Percentiles rank a stretch among this genome's conserved stretches.
phyloP scores from a whole-genome alignment of 1,139 yeast species.

The Lodderomyces pseudojiufengensis region DNA sequence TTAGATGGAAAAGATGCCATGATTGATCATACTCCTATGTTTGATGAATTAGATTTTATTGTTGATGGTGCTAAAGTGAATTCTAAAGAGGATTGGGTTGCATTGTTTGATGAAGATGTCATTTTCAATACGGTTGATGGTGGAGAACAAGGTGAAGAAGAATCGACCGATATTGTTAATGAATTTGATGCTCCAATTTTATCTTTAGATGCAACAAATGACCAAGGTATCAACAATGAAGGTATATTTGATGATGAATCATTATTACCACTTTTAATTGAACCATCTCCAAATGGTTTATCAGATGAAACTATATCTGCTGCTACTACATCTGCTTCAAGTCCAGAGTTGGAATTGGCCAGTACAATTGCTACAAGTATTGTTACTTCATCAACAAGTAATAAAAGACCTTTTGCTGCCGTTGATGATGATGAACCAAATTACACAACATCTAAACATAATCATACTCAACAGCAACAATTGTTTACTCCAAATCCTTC shows the following conservation, averaged over 20 bases:
- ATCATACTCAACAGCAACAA: conserved; percentile 17
- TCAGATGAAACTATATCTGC: conserved; percentile 15
- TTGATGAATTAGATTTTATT: conserved; percentile 50
- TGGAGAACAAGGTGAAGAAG: conserved; percentile 3
- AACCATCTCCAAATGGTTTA: conserved; percentile 11
- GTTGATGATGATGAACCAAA: conserved; percentile 28
- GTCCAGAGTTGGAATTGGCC: conserved; percentile 8
- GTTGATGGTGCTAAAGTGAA: conserved; percentile 45
- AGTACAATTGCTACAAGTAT: conserved; percentile 11
- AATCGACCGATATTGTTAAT: background rate
- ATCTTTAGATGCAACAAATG: conserved; percentile 7
- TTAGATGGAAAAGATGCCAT: conserved; percentile 37
- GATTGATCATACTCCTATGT: conserved; percentile 58
- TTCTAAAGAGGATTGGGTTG: conserved; percentile 55
- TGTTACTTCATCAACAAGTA: conserved; percentile 6
- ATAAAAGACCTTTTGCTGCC: conserved; percentile 27
- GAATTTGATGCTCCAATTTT: conserved; percentile 10
- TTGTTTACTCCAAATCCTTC: conserved; percentile 34
- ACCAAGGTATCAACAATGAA: too few species aligned
- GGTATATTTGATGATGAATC: conserved; percentile 7
- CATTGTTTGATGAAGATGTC: conserved; percentile 39
- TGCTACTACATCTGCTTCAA: conserved; percentile 10
- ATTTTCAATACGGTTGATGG: background rate
- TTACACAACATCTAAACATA: conserved; percentile 6
- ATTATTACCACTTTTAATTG: conserved; percentile 15